Evolutionary conservation across 2,329 filamentous ascomycete genomes (phyloP).

Genomic region (Trichoderma endophyticum): DNA sequence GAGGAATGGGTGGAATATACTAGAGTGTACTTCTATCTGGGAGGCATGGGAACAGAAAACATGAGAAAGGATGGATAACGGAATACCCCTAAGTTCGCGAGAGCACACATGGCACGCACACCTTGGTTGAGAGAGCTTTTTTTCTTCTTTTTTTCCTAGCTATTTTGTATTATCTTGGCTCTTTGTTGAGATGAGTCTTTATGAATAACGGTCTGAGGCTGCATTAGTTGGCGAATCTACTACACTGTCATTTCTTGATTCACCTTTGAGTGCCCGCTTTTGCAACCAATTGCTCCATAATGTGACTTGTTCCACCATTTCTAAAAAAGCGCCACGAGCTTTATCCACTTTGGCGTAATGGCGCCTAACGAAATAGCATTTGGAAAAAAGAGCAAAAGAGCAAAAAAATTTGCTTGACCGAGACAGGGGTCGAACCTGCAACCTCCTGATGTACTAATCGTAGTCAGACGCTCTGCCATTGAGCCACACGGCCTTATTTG

Average conservation of each 20-base stretch:
- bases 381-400: neutral
- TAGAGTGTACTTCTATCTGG: neutral
- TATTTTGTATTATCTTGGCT: neutral
- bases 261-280: neutral
- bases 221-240: conserved; percentile 6
- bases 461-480: neutral
- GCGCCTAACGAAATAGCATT: neutral
- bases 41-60: neutral
- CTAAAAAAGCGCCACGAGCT: neutral
- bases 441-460: neutral
- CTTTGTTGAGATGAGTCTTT: neutral
- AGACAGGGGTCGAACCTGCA: neutral
- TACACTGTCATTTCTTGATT: conserved; percentile 3
- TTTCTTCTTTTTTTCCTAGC: neutral
- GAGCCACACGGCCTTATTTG: neutral
- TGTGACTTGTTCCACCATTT: neutral
- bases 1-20: neutral
- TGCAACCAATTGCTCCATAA: neutral
- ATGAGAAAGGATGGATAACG: neutral
- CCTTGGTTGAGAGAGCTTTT: neutral
- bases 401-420: neutral
- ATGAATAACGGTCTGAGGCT: conserved; percentile 9
- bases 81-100: conserved; percentile 12
- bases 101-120: neutral
- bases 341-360: neutral